phyloP scores from a whole-genome alignment of 164 flowering plant species.

The Taxillus chinensis region DNA sequence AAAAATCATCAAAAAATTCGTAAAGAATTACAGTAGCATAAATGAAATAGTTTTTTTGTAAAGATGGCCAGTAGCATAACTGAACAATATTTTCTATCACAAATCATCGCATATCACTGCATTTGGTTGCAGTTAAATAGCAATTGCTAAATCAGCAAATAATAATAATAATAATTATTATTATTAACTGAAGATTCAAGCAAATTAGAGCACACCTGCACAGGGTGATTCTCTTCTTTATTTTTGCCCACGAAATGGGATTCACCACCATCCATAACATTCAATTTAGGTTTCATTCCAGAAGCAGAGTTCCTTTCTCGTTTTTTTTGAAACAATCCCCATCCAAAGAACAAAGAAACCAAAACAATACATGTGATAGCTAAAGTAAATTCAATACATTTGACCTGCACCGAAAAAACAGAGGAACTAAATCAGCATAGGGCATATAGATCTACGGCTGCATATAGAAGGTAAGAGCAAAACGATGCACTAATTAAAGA shows the following conservation, averaged over 20 bases:
- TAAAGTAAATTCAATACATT: slow-evolving; percentile 70
- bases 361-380: slow-evolving; percentile 57
- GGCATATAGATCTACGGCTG: background rate
- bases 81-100: background rate
- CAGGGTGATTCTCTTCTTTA: slow-evolving; percentile 43
- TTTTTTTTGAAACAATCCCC: slow-evolving; percentile 56
- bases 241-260: slow-evolving; percentile 27
- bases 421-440: slow-evolving; percentile 10
- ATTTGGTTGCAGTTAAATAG: no score
- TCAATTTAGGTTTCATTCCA: slow-evolving; percentile 38
- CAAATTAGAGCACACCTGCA: slow-evolving; percentile 41
- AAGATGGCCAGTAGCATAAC: background rate
- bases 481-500: background rate
- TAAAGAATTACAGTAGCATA: background rate
- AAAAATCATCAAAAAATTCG: background rate
- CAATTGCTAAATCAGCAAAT: no score
- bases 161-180: background rate
- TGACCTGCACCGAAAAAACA: slow-evolving; percentile 51
- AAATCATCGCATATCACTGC: background rate
- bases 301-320: slow-evolving; percentile 29
- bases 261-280: slow-evolving; percentile 31
- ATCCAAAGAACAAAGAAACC: slow-evolving; percentile 61
- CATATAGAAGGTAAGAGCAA: background rate
- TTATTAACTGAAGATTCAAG: background rate
- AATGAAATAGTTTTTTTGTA: background rate